These are phyloP conservation scores for Bacterosira constricta DNA, from an alignment of 108 stramenopile genomes.

Conservation along the genomic window DNA sequence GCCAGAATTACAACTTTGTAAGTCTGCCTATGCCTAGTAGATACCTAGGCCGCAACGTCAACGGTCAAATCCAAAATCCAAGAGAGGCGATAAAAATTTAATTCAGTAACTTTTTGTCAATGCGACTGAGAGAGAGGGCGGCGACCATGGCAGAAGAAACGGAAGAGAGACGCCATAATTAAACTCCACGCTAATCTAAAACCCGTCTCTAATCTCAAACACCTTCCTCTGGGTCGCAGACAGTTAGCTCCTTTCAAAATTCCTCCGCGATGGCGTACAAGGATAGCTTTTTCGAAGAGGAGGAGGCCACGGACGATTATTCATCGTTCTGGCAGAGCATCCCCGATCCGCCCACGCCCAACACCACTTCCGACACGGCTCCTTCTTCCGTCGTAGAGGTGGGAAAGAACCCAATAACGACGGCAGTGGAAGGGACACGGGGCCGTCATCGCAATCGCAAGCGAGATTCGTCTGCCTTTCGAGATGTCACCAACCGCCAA, in stretches of 20 bases:
- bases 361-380: neutral
- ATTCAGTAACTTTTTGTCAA: too few relatives aligned
- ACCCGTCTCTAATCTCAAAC: neutral
- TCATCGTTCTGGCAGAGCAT: slow-evolving; percentile 44
- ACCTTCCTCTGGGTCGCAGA: too few relatives aligned
- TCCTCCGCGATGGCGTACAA: neutral
- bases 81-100: too few relatives aligned
- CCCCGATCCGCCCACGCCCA: slow-evolving; percentile 41
- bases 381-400: neutral
- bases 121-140: neutral
- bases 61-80: too few relatives aligned
- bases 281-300: neutral
- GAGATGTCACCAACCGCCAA: slow-evolving; percentile 21
- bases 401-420: neutral
- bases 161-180: neutral
- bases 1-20: too few relatives aligned
- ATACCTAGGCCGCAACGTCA: too few relatives aligned
- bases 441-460: neutral
- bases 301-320: slow-evolving; percentile 30
- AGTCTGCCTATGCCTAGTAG: too few relatives aligned
- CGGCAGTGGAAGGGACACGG: neutral
- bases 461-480: neutral
- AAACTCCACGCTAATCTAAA: neutral
- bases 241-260: too few relatives aligned
- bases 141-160: neutral